Evolutionary conservation across 2,329 filamentous ascomycete species (phyloP), one percentile per base, ranked within the genome.

Genomic region (Penicillium psychrosexuale): DNA sequence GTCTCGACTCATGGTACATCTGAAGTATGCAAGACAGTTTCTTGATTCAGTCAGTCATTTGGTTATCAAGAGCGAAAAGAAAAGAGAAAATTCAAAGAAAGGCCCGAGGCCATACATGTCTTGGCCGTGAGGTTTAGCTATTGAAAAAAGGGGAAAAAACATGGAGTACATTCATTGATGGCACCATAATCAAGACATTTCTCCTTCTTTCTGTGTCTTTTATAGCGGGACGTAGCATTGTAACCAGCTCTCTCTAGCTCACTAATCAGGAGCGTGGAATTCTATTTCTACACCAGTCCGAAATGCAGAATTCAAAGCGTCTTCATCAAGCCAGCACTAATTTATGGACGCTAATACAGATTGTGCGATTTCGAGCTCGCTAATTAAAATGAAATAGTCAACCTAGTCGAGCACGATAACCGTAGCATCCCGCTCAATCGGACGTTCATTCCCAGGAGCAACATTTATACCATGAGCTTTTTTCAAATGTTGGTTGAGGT

Each of bases 401-500:
- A n/a, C 3, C 51, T 56, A 60, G 11, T 60, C 56, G 15, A 61
- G 45, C 30, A 38, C 30, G 46, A 61, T 55, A 22, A 48, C 27
- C 9, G 38, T 22, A 9, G 36, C 33, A 12, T 37, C 46, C 24
- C 39, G 50, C 37, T 46, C 47, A 17, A 42, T 43, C 28, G 45
- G 51, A 24, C 31, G 5, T 6, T 58, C 55, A 11, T 39, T 36
- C 31, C 53, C 54, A 19, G 39, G 37, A 15, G 45, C 36, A 27
- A 28, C 31, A 47, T 66, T 64, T 4, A 56, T 52, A 13, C 65
- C 63, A 59, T 74, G 72, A 43, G 69, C 61, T 8, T 59, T 67
- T 55, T 68, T 68, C 51, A 74, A 44, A 59, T 74, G 72, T 30
- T 68, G 58, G 53, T 72, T 72, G 22, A 74, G 60, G 57, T 74